Conservation (phyloP, 306 rosid genomes). For the Trichosanthes truncata region DNA sequence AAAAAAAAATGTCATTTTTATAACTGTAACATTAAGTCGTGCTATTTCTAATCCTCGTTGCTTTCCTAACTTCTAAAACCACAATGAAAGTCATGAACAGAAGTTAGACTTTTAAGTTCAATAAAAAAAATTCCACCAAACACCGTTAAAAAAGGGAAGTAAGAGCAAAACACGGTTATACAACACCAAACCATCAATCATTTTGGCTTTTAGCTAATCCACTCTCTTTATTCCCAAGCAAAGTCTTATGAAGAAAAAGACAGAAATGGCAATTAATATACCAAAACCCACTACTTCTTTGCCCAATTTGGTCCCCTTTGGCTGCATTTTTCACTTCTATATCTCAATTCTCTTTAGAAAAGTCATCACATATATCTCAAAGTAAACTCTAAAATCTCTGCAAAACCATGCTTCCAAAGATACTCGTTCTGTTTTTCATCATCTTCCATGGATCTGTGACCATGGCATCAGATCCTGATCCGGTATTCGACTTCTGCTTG, state of each 20-base stretch:
- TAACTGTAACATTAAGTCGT: neutral
- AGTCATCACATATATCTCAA: neutral
- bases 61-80: neutral
- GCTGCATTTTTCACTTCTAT: neutral
- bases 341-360: neutral
- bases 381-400: neutral
- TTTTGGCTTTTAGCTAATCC: constrained; percentile 23
- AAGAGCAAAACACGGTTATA: constrained; percentile 19
- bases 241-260: neutral
- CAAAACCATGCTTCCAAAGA: constrained; percentile 21
- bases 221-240: constrained; percentile 26
- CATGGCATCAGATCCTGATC: constrained; percentile 84
- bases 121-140: neutral
- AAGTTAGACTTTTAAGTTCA: neutral
- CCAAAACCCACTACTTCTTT: neutral
- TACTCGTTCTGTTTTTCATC: constrained; percentile 13
- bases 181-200: constrained; percentile 14
- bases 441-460: constrained; percentile 21
- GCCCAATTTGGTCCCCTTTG: neutral
- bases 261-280: constrained; percentile 4
- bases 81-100: neutral
- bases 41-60: neutral
- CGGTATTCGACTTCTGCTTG: constrained; percentile 73
- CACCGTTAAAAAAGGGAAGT: neutral
- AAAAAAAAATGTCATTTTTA: too few species aligned